A percentile compares a stretch with the other conserved stretches of the same genome.
These are phyloP conservation scores for Smallanthus sonchifolius DNA, from an alignment of 129 eudicot genomes.

Conservation along the genomic window DNA sequence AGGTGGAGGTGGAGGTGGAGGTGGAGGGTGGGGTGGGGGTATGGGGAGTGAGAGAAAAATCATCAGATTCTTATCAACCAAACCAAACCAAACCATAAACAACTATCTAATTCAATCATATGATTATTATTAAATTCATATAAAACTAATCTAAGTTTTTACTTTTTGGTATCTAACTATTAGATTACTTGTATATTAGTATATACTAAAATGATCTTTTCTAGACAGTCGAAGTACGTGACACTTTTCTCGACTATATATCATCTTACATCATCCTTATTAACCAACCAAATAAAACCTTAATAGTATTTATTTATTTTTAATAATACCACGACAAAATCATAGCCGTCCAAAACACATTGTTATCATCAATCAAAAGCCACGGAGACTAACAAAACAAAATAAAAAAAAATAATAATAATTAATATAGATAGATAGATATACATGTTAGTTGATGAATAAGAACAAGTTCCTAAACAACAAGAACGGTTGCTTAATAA, in stretches of 20 bases:
- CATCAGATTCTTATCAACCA: not conserved
- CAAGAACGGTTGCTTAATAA: not conserved
- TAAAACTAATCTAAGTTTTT: not conserved
- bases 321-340: not conserved
- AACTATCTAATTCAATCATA: not conserved
- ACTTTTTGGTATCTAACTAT: not conserved
- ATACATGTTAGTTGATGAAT: not conserved
- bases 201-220: not conserved
- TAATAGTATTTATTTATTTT: too few relatives aligned
- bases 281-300: not conserved
- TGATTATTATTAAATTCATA: not conserved
- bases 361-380: not conserved
- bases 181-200: not conserved
- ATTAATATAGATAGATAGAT: too few relatives aligned
- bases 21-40: too few relatives aligned
- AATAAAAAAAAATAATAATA: not conserved
- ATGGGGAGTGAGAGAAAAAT: too few relatives aligned
- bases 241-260: not conserved
- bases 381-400: not conserved
- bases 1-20: too few relatives aligned
- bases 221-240: not conserved
- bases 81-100: not conserved
- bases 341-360: not conserved
- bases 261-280: not conserved
- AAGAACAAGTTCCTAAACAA: slow-evolving; percentile 9